phyloP scores from a whole-genome alignment of 371 early-diverging fungal species.

The Circinella minor region DNA sequence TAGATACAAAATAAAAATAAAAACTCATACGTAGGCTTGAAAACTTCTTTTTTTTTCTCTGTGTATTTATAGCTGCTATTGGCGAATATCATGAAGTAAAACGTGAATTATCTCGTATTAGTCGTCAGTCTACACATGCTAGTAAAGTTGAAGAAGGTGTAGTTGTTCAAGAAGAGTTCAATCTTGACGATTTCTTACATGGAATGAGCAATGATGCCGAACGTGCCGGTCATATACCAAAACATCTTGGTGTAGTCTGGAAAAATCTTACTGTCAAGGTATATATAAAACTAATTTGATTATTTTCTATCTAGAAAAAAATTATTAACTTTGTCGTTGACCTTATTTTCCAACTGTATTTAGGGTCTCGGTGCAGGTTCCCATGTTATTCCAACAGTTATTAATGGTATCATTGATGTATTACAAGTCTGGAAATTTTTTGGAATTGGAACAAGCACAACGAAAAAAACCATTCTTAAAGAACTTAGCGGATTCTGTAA shows the following conservation, averaged over 20 bases:
- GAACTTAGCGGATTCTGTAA: constrained; percentile 62
- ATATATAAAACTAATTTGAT: not conserved
- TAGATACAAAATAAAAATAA: not conserved
- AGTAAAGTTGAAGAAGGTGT: constrained; percentile 34
- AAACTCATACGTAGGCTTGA: not conserved
- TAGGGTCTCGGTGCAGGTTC: constrained; percentile 46
- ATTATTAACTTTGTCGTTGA: no score
- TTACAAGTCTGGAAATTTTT: constrained; percentile 35
- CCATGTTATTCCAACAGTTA: constrained; percentile 37
- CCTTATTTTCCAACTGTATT: not conserved
- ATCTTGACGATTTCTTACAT: constrained; percentile 37
- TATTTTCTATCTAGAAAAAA: no score
- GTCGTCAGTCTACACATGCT: constrained; percentile 13
- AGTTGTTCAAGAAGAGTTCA: constrained; percentile 35
- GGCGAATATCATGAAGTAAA: constrained; percentile 47
- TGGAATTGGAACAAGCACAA: constrained; percentile 19
- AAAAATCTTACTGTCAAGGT: constrained; percentile 46
- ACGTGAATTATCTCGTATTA: constrained; percentile 43
- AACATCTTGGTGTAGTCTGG: constrained; percentile 55
- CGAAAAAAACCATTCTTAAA: constrained; percentile 48
- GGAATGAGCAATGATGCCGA: constrained; percentile 25
- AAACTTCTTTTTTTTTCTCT: not conserved
- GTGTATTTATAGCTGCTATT: constrained; percentile 31
- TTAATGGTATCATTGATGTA: constrained; percentile 12
- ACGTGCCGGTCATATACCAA: constrained; percentile 34